A percentile compares a stretch with the other conserved stretches of the same genome.
Conservation (phyloP, 1,284 basidiomycete species). For the Wolfiporia cocos region DNA sequence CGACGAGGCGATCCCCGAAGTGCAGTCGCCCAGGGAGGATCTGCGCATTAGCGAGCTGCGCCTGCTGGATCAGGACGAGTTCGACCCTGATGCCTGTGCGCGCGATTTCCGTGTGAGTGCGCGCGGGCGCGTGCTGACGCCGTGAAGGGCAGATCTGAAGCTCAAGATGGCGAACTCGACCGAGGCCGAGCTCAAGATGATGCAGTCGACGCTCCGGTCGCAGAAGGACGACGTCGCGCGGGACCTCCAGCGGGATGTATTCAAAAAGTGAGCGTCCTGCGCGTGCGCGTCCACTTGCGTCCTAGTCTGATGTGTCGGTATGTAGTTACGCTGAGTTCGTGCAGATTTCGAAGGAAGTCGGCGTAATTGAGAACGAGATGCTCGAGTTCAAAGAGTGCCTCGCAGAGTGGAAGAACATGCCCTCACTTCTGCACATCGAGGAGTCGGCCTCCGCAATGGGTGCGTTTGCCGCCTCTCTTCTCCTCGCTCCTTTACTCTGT, state of each 20-base stretch:
- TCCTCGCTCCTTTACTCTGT: constrained; percentile 1
- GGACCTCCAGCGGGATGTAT: constrained; percentile 80
- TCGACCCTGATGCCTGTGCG: constrained; percentile 81
- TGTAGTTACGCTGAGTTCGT: constrained; percentile 93
- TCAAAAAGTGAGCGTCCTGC: constrained; percentile 67
- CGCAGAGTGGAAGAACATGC: constrained; percentile 93
- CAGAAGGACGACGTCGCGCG: constrained; percentile 61
- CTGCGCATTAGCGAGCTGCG: constrained; percentile 47
- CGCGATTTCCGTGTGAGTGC: constrained; percentile 10
- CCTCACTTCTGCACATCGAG: constrained; percentile 87
- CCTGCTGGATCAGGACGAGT: constrained; percentile 67
- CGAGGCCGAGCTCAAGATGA: constrained; percentile 65
- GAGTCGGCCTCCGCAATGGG: constrained; percentile 56
- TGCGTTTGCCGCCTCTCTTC: constrained; percentile 20
- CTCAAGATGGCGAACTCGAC: constrained; percentile 75
- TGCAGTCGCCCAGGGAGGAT: constrained; percentile 44
- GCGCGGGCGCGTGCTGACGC: neutral
- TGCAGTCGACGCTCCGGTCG: constrained; percentile 64
- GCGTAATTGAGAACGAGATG: constrained; percentile 96
- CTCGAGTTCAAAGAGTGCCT: constrained; percentile 93
- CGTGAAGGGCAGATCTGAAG: constrained; percentile 50
- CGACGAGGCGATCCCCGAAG: constrained; percentile 21
- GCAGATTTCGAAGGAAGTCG: constrained; percentile 94
- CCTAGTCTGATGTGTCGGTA: neutral
- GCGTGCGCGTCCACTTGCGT: constrained; percentile 2